These are phyloP conservation scores for Neofusicoccum kwambonambiense DNA, from an alignment of 2,329 filamentous ascomycete genomes.

Conservation along the genomic window DNA sequence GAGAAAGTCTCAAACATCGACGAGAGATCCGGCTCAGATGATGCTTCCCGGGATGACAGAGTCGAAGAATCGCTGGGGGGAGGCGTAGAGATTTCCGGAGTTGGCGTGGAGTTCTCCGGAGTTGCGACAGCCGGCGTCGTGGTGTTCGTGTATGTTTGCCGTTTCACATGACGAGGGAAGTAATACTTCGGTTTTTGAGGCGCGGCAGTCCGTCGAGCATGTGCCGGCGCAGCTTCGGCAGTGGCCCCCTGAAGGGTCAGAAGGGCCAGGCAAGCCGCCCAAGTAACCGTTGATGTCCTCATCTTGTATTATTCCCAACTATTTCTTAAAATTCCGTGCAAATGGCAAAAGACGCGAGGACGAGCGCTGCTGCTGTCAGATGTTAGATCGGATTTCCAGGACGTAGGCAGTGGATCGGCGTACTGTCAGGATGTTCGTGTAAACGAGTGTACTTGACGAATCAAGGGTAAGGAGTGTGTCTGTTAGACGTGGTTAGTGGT, in stretches of 20 bases:
- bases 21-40: slow-evolving; percentile 24
- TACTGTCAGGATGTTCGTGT: slow-evolving; percentile 34
- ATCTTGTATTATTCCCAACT: slow-evolving; percentile 36
- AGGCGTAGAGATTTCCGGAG: slow-evolving; percentile 10
- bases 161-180: slow-evolving; percentile 48
- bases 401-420: not conserved
- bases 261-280: slow-evolving; percentile 46
- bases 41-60: not conserved
- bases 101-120: not conserved
- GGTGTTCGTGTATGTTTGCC: slow-evolving; percentile 31
- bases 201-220: slow-evolving; percentile 31
- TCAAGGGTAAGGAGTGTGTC: slow-evolving; percentile 41
- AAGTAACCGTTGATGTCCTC: slow-evolving; percentile 46
- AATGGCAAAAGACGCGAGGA: slow-evolving; percentile 1
- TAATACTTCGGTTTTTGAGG: slow-evolving; percentile 43
- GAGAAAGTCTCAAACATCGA: slow-evolving; percentile 31
- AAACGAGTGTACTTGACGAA: slow-evolving; percentile 56
- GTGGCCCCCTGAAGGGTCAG: slow-evolving; percentile 45
- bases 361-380: not conserved
- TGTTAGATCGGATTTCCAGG: not conserved
- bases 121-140: slow-evolving; percentile 27
- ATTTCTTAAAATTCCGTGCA: not conserved
- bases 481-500: slow-evolving; percentile 24
- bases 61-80: slow-evolving; percentile 14
- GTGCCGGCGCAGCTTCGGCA: slow-evolving; percentile 50